Base-by-base conservation (phyloP, 257 asterid genomes). In the Nicotiana attenuata region DNA sequence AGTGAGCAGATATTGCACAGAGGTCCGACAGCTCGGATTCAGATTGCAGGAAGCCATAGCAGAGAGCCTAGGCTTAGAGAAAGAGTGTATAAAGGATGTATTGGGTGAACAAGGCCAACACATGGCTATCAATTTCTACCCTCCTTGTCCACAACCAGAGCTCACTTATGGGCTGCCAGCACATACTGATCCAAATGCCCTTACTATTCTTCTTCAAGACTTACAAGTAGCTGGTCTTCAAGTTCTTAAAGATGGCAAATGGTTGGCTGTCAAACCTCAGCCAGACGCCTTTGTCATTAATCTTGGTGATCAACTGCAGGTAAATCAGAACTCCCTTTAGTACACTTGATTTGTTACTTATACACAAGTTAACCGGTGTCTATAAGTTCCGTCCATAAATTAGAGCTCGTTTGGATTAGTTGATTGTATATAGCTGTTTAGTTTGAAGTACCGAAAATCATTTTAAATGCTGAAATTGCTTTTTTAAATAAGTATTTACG, bases 31-130 rank as follows among this genome's bases (percentile, higher is more conserved):
- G 61, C 92, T 96, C 1, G 97, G 97, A 71, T 87, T 91, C 24
- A 88, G 87, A 86, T 53, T 94, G 76, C 84, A 90, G 83, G 97
- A 94, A 86, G 88, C 87, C 1, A 89, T 94, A 77, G 92, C 98
- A 0, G 97, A 96, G 84, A 92, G 98, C 82, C 82, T 96, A 81
- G 97, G 97, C 41, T 89, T 96, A 3, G 90, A 89, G 5, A 92
- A 89, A 57, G 91, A 88, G 28, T 78, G 82, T 78, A 89, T 96
- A 28, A 91, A 90, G 88, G 77, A 83, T 9, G 87, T 85, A 13
- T 24, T 93, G 67, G 98, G 99, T 24, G 96, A 91, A 26, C 99
- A 92, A 82, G 98, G 98, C 11, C 99, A 95, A 66, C 99, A 95
- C 64, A 93, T 95, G 98, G 98, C 99, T 17, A 41, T 93, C 60